Evolutionary conservation across 2,329 filamentous ascomycete genomes (phyloP).

Genomic region (Botrytis squamosa): DNA sequence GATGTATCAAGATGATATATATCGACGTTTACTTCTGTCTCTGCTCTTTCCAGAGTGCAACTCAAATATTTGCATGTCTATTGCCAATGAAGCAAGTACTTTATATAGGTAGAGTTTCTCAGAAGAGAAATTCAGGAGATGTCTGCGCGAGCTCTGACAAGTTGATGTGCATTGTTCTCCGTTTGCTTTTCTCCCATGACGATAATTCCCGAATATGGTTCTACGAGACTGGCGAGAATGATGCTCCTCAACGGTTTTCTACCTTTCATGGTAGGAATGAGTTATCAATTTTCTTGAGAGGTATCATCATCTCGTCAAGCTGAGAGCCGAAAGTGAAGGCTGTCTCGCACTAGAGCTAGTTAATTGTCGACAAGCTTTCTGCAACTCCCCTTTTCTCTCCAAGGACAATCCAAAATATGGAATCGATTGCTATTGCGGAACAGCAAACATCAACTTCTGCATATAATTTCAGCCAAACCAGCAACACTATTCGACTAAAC

Average conservation of each 20-base stretch:
- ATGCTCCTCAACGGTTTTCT: neutral
- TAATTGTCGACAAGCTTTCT: neutral
- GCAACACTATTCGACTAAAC: too few species aligned
- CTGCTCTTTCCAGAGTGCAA: too few species aligned
- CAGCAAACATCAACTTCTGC: too few species aligned
- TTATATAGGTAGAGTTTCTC: neutral
- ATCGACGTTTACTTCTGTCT: neutral
- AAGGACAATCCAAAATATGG: too few species aligned
- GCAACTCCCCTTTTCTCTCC: neutral
- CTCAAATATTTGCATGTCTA: neutral
- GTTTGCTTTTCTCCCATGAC: slow-evolving; percentile 20
- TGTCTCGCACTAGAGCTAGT: neutral
- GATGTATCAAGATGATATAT: neutral
- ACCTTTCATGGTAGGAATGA: neutral
- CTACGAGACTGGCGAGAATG: neutral
- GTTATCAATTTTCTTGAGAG: neutral
- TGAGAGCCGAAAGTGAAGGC: neutral
- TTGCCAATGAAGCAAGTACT: neutral
- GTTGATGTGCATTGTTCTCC: neutral
- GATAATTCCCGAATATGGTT: neutral
- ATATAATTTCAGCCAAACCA: too few species aligned
- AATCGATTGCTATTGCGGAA: too few species aligned
- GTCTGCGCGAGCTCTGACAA: neutral
- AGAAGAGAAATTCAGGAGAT: neutral
- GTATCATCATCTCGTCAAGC: too few species aligned